A percentile compares a stretch with the other conserved stretches of the same genome.
phyloP scores from a whole-genome alignment of 768 basidiomycete species.

The Galerina sulciceps region DNA sequence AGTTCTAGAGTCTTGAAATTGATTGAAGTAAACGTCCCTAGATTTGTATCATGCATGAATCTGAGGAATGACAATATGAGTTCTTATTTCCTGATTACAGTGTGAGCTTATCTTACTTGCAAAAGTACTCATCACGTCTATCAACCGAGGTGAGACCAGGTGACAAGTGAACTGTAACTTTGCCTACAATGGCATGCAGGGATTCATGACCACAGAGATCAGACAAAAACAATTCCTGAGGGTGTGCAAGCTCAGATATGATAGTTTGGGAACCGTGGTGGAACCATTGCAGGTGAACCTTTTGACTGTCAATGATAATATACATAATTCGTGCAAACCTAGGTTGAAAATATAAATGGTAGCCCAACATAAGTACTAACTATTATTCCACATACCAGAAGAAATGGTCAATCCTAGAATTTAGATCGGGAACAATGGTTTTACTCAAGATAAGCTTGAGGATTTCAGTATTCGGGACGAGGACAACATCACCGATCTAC shows the following conservation, averaged over 20 bases:
- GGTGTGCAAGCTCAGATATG: constrained; percentile 61
- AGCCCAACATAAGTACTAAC: neutral
- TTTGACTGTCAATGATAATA: constrained; percentile 45
- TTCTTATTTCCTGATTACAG: neutral
- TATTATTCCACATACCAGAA: constrained; percentile 59
- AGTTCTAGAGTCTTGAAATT: constrained; percentile 29
- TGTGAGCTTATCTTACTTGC: constrained; percentile 44
- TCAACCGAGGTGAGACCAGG: constrained; percentile 22
- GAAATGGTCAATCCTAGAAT: constrained; percentile 53
- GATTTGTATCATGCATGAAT: constrained; percentile 50
- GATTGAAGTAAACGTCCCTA: constrained; percentile 51
- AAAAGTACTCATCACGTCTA: constrained; percentile 53
- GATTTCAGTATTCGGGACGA: constrained; percentile 44
- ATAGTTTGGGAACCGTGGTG: constrained; percentile 68
- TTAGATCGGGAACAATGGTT: constrained; percentile 28
- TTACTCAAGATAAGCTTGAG: constrained; percentile 25
- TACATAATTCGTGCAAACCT: constrained; percentile 75
- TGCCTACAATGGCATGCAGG: constrained; percentile 48
- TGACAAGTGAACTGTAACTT: constrained; percentile 46
- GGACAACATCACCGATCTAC: constrained; percentile 67
- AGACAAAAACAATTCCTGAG: constrained; percentile 69
- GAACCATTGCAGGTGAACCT: constrained; percentile 75
- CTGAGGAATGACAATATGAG: constrained; percentile 31
- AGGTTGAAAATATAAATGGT: neutral
- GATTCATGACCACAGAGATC: constrained; percentile 52